Evolutionary conservation across 2,329 filamentous ascomycete species (phyloP).

Genomic region (Aspergillus novoparasiticus): DNA sequence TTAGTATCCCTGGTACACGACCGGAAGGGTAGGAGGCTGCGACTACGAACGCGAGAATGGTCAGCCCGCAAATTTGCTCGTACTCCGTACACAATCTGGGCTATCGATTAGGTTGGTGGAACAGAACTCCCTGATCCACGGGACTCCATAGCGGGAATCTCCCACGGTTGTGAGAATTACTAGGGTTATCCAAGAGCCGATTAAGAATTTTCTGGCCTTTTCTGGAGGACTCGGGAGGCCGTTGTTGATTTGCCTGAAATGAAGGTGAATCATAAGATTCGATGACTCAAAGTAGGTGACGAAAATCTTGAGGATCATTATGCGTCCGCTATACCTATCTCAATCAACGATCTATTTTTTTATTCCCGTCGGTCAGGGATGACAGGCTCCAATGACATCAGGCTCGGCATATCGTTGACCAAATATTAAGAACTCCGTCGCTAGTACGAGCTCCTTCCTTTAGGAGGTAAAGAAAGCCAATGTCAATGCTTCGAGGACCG

Average conservation of each 20-base stretch:
- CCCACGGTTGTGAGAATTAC: conserved; percentile 16
- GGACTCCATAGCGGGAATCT: conserved; percentile 22
- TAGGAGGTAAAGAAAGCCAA: neutral
- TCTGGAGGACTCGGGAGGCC: neutral
- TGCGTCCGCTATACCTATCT: neutral
- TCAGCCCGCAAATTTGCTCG: conserved; percentile 6
- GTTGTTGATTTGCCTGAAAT: neutral
- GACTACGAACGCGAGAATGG: conserved; percentile 1
- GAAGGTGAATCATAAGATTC: neutral
- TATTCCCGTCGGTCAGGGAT: neutral
- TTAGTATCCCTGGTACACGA: conserved; percentile 7
- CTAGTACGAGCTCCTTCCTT: neutral
- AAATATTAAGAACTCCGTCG: neutral
- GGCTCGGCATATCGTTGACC: neutral
- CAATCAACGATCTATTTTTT: neutral
- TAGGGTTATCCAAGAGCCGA: neutral
- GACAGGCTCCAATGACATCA: neutral
- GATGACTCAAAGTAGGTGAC: neutral
- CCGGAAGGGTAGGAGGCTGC: conserved; percentile 10
- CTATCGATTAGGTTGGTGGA: conserved; percentile 22
- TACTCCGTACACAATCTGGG: conserved; percentile 15
- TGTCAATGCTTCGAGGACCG: neutral
- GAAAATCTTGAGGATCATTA: neutral
- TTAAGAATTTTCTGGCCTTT: neutral
- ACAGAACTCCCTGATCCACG: conserved; percentile 21